Percentiles rank a stretch among this genome's conserved stretches.
Evolutionary conservation across 2,329 filamentous ascomycete species (phyloP).

Genomic region (Elsinoe necatrix): DNA sequence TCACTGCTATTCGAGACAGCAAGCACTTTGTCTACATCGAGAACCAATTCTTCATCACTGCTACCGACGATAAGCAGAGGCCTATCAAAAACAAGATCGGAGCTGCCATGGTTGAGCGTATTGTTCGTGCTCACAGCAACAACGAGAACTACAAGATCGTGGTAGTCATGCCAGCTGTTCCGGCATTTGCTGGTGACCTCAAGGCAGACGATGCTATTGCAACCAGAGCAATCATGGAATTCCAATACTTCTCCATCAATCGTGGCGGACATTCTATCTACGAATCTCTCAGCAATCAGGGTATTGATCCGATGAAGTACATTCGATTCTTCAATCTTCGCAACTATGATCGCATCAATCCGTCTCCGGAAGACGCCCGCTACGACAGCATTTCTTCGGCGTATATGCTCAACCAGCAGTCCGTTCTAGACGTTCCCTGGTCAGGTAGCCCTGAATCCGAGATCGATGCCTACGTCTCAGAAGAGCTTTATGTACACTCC

Average conservation of each 20-base stretch:
- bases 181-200: conserved; percentile 74
- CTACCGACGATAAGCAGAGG: conserved; percentile 59
- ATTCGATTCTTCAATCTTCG: conserved; percentile 79
- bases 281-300: conserved; percentile 56
- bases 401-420: conserved; percentile 72
- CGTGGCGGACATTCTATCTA: conserved; percentile 71
- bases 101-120: conserved; percentile 67
- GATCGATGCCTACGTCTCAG: conserved; percentile 54
- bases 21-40: conserved; percentile 78
- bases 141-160: conserved; percentile 64
- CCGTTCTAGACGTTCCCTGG: conserved; percentile 58
- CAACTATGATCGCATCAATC: conserved; percentile 77
- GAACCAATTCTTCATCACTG: conserved; percentile 78
- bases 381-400: conserved; percentile 72
- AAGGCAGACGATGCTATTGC: conserved; percentile 63
- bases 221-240: conserved; percentile 81
- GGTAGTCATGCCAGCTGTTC: conserved; percentile 69
- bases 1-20: conserved; percentile 75
- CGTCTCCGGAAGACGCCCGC: conserved; percentile 42
- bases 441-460: conserved; percentile 46
- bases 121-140: conserved; percentile 59
- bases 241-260: conserved; percentile 72
- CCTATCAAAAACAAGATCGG: conserved; percentile 73
- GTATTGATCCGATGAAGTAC: conserved; percentile 63
- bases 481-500: conserved; percentile 56